These are phyloP conservation scores for Penicillium sp. DNA, from an alignment of 2,329 filamentous ascomycete species.

Conservation along the genomic window DNA sequence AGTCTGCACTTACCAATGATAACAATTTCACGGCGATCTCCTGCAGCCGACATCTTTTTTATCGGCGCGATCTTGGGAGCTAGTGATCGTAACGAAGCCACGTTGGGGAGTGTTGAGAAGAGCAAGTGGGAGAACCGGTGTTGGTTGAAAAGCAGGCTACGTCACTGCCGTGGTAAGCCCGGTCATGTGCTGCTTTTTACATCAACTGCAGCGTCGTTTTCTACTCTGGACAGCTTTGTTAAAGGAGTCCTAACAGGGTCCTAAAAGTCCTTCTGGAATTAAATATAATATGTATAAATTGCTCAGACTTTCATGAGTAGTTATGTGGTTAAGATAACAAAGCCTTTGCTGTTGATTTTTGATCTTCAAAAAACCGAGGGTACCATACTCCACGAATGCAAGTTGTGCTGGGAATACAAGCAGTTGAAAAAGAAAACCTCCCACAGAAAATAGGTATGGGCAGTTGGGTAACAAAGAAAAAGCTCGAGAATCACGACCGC, in stretches of 20 bases:
- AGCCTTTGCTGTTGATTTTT: conserved; percentile 6
- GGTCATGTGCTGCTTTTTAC: conserved; percentile 24
- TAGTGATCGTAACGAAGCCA: conserved; percentile 23
- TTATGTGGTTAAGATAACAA: conserved; percentile 4
- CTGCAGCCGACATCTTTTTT: conserved; percentile 29
- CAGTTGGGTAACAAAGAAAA: neutral
- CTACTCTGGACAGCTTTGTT: too few relatives aligned
- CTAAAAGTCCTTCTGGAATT: neutral
- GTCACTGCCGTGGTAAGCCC: conserved; percentile 23
- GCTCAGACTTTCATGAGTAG: conserved; percentile 1
- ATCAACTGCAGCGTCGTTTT: neutral
- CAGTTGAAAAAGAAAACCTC: conserved; percentile 6
- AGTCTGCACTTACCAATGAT: conserved; percentile 34
- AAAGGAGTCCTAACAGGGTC: neutral
- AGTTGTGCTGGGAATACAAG: conserved; percentile 14
- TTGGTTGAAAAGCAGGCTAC: conserved; percentile 19
- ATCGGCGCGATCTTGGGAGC: conserved; percentile 16
- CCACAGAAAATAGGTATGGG: neutral
- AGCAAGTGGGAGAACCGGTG: neutral
- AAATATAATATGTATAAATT: neutral
- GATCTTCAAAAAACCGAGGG: conserved; percentile 11
- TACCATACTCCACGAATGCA: conserved; percentile 33
- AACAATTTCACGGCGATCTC: conserved; percentile 38
- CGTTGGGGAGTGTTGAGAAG: conserved; percentile 9
- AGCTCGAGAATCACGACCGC: conserved; percentile 25